These are phyloP conservation scores for Tuber aestivum DNA, from an alignment of 495 filamentous ascomycete genomes.

Conservation along the genomic window DNA sequence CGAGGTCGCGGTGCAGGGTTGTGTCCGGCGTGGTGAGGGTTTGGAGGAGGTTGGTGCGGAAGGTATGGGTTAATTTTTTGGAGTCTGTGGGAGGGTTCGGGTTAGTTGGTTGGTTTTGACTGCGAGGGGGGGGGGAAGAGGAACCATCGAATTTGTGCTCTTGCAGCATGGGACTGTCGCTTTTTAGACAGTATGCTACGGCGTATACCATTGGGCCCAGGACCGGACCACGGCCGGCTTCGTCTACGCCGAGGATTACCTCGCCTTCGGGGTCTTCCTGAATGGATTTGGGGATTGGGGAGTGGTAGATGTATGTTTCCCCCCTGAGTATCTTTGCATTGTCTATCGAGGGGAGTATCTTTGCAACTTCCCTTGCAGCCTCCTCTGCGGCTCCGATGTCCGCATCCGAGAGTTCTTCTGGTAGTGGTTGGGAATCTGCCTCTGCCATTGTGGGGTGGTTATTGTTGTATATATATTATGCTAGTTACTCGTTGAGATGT, in stretches of 20 bases:
- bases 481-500: neutral
- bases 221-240: constrained; percentile 91
- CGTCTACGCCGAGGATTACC: constrained; percentile 79
- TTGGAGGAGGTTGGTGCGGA: constrained; percentile 27
- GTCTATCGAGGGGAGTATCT: constrained; percentile 60
- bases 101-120: neutral
- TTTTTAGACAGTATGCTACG: constrained; percentile 76
- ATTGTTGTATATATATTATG: neutral
- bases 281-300: constrained; percentile 57
- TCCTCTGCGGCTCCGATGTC: neutral
- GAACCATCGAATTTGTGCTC: constrained; percentile 33
- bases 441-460: constrained; percentile 47
- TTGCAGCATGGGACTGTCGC: constrained; percentile 68
- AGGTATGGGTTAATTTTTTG: constrained; percentile 38
- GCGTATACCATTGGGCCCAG: constrained; percentile 97
- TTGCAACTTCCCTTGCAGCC: neutral
- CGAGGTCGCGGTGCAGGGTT: constrained; percentile 19
- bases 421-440: constrained; percentile 47
- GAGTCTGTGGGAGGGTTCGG: constrained; percentile 28
- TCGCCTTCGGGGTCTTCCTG: constrained; percentile 48
- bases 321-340: constrained; percentile 57
- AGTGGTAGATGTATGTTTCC: constrained; percentile 78
- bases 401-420: constrained; percentile 50
- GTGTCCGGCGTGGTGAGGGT: constrained; percentile 16
- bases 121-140: neutral